phyloP scores from a whole-genome alignment of 768 basidiomycete genomes.

The Boletus eberwhitei region DNA sequence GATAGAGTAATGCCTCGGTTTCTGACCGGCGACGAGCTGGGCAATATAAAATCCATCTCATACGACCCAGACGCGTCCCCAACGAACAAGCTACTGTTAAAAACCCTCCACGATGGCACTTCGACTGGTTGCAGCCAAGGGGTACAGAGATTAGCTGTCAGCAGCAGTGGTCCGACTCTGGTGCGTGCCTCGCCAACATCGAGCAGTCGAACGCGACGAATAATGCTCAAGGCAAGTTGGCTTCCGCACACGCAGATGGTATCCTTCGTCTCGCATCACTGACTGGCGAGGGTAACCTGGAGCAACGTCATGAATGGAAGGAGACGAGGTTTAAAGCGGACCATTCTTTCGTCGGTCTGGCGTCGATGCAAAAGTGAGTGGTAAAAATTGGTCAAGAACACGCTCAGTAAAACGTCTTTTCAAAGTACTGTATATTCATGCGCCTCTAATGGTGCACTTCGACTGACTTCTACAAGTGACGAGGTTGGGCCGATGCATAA shows the following conservation, averaged over 20 bases:
- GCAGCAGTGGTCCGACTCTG: conserved; percentile 31
- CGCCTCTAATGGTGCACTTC: conserved; percentile 72
- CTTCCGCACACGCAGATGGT: conserved; percentile 63
- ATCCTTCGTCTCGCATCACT: conserved; percentile 44
- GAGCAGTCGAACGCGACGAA: conserved; percentile 13
- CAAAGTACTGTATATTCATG: conserved; percentile 56
- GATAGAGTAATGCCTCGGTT: conserved; percentile 55
- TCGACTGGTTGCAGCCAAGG: conserved; percentile 33
- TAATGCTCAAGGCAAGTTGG: conserved; percentile 54
- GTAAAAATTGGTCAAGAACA: not conserved
- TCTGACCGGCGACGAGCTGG: conserved; percentile 75
- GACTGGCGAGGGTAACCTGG: conserved; percentile 39
- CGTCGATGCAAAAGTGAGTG: conserved; percentile 47
- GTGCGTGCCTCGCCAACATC: conserved; percentile 32
- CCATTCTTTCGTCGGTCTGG: conserved; percentile 62
- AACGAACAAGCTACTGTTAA: conserved; percentile 34
- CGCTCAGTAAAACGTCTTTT: not conserved
- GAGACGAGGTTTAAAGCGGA: conserved; percentile 55
- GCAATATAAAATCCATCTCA: conserved; percentile 62
- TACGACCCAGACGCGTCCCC: conserved; percentile 36
- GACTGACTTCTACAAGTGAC: conserved; percentile 39
- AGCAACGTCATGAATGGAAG: conserved; percentile 51
- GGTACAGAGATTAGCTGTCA: conserved; percentile 40
- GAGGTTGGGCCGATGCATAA: conserved; percentile 21
- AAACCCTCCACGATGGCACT: conserved; percentile 34